Conservation (phyloP, 176 grass and related monocot species). For the Ensete glaucum region DNA sequence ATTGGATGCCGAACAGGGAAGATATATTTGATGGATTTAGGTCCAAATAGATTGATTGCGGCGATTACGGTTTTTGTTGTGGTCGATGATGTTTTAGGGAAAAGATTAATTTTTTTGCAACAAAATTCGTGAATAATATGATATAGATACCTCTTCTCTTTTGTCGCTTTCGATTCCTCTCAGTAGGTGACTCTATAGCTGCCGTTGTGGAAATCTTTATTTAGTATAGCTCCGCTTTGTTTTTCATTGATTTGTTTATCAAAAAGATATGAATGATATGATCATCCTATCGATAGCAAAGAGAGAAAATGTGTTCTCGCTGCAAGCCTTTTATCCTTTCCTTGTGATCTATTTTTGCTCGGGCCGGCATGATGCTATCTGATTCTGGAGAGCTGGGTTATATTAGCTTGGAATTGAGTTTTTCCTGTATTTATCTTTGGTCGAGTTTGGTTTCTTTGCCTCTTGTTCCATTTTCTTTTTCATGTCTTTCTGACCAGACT, state of each 20-base stretch:
- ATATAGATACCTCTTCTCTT: slow-evolving; percentile 30
- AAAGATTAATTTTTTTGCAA: slow-evolving; percentile 22
- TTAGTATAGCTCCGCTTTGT: slow-evolving; percentile 1
- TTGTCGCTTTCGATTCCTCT: slow-evolving; percentile 35
- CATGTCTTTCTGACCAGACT: not conserved
- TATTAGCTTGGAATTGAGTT: not conserved
- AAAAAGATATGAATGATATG: not conserved
- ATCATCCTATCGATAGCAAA: not conserved
- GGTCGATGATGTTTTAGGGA: slow-evolving; percentile 21
- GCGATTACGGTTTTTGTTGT: slow-evolving; percentile 22
- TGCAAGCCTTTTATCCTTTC: not conserved
- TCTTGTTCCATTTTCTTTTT: not conserved
- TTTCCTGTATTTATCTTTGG: not conserved
- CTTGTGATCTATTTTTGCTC: not conserved
- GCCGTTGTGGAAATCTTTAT: not conserved
- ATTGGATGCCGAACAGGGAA: not conserved
- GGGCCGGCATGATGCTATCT: not conserved
- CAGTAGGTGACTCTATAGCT: slow-evolving; percentile 13
- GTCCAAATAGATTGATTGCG: slow-evolving; percentile 7
- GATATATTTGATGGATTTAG: slow-evolving; percentile 4
- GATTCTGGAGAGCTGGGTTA: not conserved
- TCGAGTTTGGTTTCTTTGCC: not conserved
- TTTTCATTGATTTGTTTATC: slow-evolving; percentile 3
- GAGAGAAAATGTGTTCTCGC: not conserved
- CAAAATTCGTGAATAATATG: slow-evolving; percentile 31